Evolutionary conservation across 306 rosid genomes (phyloP).

Genomic region (Ziziphus jujuba): DNA sequence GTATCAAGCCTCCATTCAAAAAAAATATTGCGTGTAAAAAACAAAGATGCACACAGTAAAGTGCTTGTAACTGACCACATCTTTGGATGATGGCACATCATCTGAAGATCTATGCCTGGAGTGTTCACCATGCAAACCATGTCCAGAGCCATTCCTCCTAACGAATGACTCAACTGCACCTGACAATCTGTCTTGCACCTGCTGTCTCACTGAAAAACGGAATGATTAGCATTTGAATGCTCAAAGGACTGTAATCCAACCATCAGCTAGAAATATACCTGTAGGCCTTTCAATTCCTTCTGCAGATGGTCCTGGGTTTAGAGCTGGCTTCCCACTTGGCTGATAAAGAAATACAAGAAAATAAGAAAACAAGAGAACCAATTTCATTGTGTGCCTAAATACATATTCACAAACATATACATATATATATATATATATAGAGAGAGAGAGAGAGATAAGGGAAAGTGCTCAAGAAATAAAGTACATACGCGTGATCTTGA

Average conservation of each 20-base stretch:
- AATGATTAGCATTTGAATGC: not conserved
- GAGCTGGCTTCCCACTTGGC: slow-evolving; percentile 69
- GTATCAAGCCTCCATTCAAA: not conserved
- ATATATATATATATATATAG: not conserved
- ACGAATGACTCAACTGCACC: slow-evolving; percentile 94
- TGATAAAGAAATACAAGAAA: slow-evolving; percentile 37
- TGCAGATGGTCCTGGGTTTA: slow-evolving; percentile 65
- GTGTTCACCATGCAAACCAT: slow-evolving; percentile 66
- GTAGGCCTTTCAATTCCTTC: slow-evolving; percentile 71
- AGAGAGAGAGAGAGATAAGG: not conserved
- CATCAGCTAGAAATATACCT: slow-evolving; percentile 41
- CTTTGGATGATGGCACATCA: slow-evolving; percentile 76
- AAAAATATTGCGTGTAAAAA: not conserved
- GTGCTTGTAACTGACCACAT: slow-evolving; percentile 60
- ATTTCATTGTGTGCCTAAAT: not conserved
- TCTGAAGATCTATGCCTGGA: slow-evolving; percentile 73
- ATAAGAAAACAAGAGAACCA: slow-evolving; percentile 25
- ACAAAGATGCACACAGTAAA: not conserved
- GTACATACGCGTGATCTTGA: slow-evolving; percentile 75
- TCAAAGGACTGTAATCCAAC: slow-evolving; percentile 20
- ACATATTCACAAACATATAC: too few relatives aligned
- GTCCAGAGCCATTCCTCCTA: slow-evolving; percentile 76
- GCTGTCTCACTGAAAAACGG: slow-evolving; percentile 58
- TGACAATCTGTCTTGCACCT: slow-evolving; percentile 66
- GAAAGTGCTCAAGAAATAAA: not conserved